These are phyloP conservation scores for Ogataea sp. DNA, from an alignment of 805 yeast species.

Conservation along the genomic window DNA sequence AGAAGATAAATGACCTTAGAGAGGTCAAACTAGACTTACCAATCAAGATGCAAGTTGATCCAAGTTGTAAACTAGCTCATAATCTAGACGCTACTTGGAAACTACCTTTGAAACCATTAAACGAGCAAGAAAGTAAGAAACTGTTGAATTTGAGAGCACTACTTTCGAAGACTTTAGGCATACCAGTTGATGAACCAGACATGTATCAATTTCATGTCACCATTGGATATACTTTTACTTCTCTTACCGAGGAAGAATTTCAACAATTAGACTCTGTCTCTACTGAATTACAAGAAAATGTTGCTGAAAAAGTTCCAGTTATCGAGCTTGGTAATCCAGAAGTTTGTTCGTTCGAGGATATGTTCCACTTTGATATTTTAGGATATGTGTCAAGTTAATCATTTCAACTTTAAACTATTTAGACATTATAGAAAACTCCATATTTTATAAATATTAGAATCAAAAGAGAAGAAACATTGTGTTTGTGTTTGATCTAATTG, in stretches of 20 bases:
- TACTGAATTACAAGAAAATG: constrained; percentile 6
- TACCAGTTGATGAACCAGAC: constrained; percentile 3
- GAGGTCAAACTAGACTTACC: constrained; percentile 5
- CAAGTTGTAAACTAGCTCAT: constrained; percentile 5
- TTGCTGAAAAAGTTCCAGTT: background rate
- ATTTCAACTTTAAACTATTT: too few species aligned
- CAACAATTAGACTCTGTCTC: constrained; percentile 4
- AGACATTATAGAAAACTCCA: too few species aligned
- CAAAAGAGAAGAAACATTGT: too few species aligned
- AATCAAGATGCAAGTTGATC: constrained; percentile 7
- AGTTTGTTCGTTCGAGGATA: constrained; percentile 11
- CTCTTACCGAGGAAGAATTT: constrained; percentile 10
- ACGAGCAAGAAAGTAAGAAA: constrained; percentile 6
- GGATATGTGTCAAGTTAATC: too few species aligned
- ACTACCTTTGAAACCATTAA: constrained; percentile 7
- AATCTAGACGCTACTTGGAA: constrained; percentile 13
- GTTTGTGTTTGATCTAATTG: too few species aligned
- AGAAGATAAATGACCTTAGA: constrained; percentile 2
- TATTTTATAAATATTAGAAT: too few species aligned
- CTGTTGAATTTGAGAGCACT: constrained; percentile 4
- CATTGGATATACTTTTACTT: constrained; percentile 9
- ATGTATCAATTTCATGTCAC: constrained; percentile 11
- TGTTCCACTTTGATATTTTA: constrained; percentile 11
- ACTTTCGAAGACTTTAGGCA: constrained; percentile 6
- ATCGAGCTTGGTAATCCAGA: constrained; percentile 11